A percentile compares a stretch with the other conserved stretches of the same genome.
Conservation (phyloP, 768 basidiomycete species). For the Tylopilus intermedius region DNA sequence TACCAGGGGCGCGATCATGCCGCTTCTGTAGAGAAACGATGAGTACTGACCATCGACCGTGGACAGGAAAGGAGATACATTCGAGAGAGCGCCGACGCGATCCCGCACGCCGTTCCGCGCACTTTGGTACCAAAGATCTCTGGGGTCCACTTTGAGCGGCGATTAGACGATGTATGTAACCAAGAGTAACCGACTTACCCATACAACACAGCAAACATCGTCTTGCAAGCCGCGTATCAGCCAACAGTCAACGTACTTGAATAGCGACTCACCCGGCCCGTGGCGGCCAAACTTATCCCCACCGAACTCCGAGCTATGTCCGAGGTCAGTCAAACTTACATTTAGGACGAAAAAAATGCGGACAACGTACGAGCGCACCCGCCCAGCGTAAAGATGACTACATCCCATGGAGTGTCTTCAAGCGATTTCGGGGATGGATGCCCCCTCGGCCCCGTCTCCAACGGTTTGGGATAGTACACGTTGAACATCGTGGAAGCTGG, state of each 20-base stretch:
- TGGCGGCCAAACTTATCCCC: constrained; percentile 72
- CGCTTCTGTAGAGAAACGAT: constrained; percentile 52
- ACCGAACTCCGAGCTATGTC: constrained; percentile 73
- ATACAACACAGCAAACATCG: constrained; percentile 84
- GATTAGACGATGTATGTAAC: too few species aligned
- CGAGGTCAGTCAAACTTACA: background rate
- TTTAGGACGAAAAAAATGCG: background rate
- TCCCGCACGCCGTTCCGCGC: constrained; percentile 83
- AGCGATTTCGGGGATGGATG: constrained; percentile 39
- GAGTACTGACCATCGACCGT: background rate
- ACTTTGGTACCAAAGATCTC: constrained; percentile 84
- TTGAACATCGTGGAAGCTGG: constrained; percentile 89
- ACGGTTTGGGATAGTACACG: constrained; percentile 80
- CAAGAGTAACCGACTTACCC: constrained; percentile 35
- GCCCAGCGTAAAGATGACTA: constrained; percentile 81
- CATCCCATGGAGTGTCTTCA: constrained; percentile 72
- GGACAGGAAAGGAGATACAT: constrained; percentile 44
- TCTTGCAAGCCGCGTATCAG: constrained; percentile 32
- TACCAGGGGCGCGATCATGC: constrained; percentile 81
- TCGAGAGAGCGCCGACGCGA: constrained; percentile 80
- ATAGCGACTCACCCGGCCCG: constrained; percentile 28
- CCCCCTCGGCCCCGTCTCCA: constrained; percentile 49
- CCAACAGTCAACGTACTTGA: background rate
- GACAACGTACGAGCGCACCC: constrained; percentile 62
- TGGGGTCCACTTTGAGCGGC: constrained; percentile 59